These are phyloP conservation scores for Myxozyma vanderwaltii DNA, from an alignment of 805 yeast species.

Conservation along the genomic window DNA sequence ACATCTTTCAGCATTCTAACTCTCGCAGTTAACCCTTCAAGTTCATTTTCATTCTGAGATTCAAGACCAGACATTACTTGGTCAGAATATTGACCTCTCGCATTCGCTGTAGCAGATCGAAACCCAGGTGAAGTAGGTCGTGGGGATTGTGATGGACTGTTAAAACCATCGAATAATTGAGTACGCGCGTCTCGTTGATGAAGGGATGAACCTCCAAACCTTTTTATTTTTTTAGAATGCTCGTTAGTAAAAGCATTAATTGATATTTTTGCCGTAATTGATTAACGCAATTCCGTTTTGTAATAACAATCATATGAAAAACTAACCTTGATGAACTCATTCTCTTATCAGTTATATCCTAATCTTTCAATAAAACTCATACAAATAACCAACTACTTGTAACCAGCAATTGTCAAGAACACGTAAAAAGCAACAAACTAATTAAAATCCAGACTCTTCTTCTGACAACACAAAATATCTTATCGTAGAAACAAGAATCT, in stretches of 20 bases:
- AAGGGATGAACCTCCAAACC: slow-evolving; percentile 13
- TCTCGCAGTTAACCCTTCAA: slow-evolving; percentile 56
- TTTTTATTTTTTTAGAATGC: background rate
- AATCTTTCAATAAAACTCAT: background rate
- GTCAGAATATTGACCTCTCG: slow-evolving; percentile 48
- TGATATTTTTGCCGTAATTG: no score
- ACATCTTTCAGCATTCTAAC: slow-evolving; percentile 56
- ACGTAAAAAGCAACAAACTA: no score
- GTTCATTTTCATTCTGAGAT: slow-evolving; percentile 64
- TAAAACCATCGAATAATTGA: slow-evolving; percentile 43
- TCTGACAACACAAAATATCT: no score
- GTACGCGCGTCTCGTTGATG: slow-evolving; percentile 46
- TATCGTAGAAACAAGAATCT: no score
- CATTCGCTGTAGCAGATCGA: slow-evolving; percentile 38
- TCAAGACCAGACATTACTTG: slow-evolving; percentile 61
- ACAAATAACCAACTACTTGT: no score
- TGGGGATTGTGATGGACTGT: slow-evolving; percentile 21
- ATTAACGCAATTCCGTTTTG: no score
- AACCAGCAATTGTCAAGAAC: no score
- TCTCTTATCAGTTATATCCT: background rate
- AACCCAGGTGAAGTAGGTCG: slow-evolving; percentile 31
- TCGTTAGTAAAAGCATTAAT: no score
- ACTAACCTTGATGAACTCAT: slow-evolving; percentile 18
- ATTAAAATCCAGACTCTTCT: no score
- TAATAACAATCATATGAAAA: no score